Base-by-base conservation (phyloP, 2,329 filamentous ascomycete species). In the Elsinoe arachidis region DNA sequence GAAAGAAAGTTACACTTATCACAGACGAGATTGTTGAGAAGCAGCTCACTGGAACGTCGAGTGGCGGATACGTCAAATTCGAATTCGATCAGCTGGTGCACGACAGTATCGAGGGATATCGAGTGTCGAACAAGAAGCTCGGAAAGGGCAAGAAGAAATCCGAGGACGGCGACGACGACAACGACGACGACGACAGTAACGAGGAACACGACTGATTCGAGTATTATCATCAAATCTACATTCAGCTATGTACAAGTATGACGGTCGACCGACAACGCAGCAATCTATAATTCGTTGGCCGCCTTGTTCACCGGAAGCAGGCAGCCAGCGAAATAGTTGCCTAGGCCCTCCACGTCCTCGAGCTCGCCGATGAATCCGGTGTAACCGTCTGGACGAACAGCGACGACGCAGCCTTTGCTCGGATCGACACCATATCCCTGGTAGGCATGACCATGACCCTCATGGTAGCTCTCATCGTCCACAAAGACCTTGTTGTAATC, bases 351-450 rank as follows among this genome's bases (percentile, higher is more conserved):
- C 2, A 56, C 66, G 58, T 65, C 65, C 34, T 72, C 69, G 47
- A 73, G 26, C 26, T 67, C 67, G 4, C 73, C 73, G 17, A 79
- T 63, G 54, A 66, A 72, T 0, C 72, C 77, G 33, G 86, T 79
- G 67, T 87, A 82, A 64, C 85, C 81, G 70, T 88, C 85, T 1
- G 85, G 85, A 41, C 85, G 68, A 2, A 83, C 68, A 1, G 82
- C 70, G 0, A 85, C 78, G 3, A 81, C 71, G 60, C 79, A 81
- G 0, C 84, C 83, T 21, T 67, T 68, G 52, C 75, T 70, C n/a
- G 62, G 66, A 59, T 81, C 74, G 1, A 88, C 74, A 0, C 83
- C 84, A 58, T 82, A 86, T 5, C 75, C 75, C 56, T 76, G 70
- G 63, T 86, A 77, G n/a, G 70, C 69, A 49, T 73, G 63, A 1